These are phyloP conservation scores for Saksenaea vasiformis DNA, from an alignment of 371 early-diverging fungal genomes.

Conservation along the genomic window DNA sequence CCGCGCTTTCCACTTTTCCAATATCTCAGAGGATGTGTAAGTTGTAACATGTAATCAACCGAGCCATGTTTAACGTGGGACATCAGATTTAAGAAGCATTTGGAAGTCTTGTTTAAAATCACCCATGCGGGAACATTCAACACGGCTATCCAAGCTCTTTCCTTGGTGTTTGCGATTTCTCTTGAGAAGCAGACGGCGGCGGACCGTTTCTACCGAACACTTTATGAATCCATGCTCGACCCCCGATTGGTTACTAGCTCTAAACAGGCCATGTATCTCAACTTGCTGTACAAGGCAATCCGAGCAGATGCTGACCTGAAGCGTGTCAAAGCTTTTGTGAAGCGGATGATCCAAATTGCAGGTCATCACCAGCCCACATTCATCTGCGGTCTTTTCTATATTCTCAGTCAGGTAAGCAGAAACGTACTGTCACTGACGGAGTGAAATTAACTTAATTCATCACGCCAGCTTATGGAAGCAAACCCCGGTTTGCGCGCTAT, in stretches of 20 bases:
- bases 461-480: slow-evolving; percentile 31
- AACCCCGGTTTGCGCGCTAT: slow-evolving; percentile 58
- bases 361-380: slow-evolving; percentile 80
- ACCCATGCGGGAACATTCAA: slow-evolving; percentile 88
- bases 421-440: neutral
- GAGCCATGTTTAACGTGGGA: slow-evolving; percentile 2
- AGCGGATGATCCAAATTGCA: slow-evolving; percentile 85
- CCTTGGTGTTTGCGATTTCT: slow-evolving; percentile 83
- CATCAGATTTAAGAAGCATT: slow-evolving; percentile 68
- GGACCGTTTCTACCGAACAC: slow-evolving; percentile 87
- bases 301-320: slow-evolving; percentile 71
- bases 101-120: slow-evolving; percentile 86
- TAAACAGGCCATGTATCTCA: slow-evolving; percentile 92
- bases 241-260: slow-evolving; percentile 76
- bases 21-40: slow-evolving; percentile 76
- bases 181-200: slow-evolving; percentile 51
- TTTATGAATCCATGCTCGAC: slow-evolving; percentile 90
- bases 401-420: slow-evolving; percentile 72
- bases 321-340: slow-evolving; percentile 84
- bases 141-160: slow-evolving; percentile 89
- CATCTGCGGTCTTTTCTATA: slow-evolving; percentile 81
- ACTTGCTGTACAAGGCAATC: slow-evolving; percentile 85
- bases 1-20: slow-evolving; percentile 92
- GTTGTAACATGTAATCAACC: slow-evolving; percentile 13
- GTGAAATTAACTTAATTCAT: neutral